These are phyloP conservation scores for Ensete ventricosum DNA, from an alignment of 176 grass and related monocot species.

Conservation along the genomic window DNA sequence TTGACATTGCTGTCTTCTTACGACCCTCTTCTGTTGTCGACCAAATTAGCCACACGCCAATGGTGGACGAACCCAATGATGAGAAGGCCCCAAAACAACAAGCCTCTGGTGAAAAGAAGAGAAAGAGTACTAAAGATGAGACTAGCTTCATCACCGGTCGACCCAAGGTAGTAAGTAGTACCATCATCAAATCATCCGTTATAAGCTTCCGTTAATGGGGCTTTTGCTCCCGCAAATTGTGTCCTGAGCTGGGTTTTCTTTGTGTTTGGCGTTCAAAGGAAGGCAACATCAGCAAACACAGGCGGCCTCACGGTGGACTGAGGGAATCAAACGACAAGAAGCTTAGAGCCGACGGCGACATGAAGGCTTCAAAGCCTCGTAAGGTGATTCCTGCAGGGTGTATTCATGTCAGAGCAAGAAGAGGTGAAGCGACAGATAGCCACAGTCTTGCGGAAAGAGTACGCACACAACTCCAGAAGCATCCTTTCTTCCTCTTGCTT, in stretches of 20 bases:
- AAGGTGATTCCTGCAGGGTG: conserved; percentile 17
- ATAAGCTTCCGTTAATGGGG: not conserved
- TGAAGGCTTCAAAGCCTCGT: not conserved
- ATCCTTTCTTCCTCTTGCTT: not conserved
- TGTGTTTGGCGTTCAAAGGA: conserved; percentile 14
- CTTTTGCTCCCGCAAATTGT: not conserved
- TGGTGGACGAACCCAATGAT: not conserved
- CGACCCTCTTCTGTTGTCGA: conserved; percentile 1
- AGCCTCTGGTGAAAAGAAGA: conserved; percentile 10
- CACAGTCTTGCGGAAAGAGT: conserved; percentile 32
- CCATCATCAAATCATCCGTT: not conserved
- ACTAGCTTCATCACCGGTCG: conserved; percentile 10
- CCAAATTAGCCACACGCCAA: not conserved
- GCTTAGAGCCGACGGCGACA: not conserved
- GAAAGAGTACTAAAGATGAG: not conserved
- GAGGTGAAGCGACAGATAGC: conserved; percentile 36
- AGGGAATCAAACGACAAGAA: conserved; percentile 17
- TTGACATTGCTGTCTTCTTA: conserved; percentile 3
- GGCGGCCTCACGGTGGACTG: not conserved
- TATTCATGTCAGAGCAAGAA: conserved; percentile 36
- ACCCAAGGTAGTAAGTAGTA: conserved; percentile 2
- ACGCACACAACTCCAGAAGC: not conserved
- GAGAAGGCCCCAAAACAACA: not conserved
- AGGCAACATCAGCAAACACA: conserved; percentile 24
- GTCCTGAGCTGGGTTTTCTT: not conserved